These are phyloP conservation scores for Phlyctochytrium bullatum DNA, from an alignment of 192 early-diverging fungal species.

Conservation along the genomic window DNA sequence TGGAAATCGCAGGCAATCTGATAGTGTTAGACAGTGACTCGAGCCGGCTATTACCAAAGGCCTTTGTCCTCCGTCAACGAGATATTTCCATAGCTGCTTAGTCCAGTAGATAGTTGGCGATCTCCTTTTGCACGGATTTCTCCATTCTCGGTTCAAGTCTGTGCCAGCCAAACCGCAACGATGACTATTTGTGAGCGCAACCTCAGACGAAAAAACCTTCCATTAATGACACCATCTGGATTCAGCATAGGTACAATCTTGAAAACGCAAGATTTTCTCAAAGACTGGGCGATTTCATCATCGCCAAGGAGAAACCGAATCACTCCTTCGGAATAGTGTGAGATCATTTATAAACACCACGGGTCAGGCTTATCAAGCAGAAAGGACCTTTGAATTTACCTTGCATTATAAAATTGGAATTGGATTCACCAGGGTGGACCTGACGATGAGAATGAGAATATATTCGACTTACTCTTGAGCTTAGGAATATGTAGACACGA, in stretches of 20 bases:
- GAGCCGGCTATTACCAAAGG: constrained; percentile 24
- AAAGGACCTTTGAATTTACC: constrained; percentile 10
- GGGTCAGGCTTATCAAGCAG: too few relatives aligned
- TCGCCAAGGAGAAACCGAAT: constrained; percentile 43
- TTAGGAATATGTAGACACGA: constrained; percentile 45
- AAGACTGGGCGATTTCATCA: constrained; percentile 29
- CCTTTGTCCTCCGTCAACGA: constrained; percentile 29
- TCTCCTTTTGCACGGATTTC: constrained; percentile 23
- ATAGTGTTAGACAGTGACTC: neutral
- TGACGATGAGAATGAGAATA: neutral
- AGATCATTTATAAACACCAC: neutral
- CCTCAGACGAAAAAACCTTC: constrained; percentile 16
- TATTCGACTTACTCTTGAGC: constrained; percentile 31
- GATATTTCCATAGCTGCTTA: constrained; percentile 41
- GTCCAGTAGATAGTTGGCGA: constrained; percentile 49
- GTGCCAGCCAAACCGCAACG: constrained; percentile 49
- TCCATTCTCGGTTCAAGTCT: constrained; percentile 55
- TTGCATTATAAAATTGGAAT: constrained; percentile 52
- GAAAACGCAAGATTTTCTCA: constrained; percentile 45
- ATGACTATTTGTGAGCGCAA: constrained; percentile 21
- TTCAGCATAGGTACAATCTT: constrained; percentile 59
- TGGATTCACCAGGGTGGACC: constrained; percentile 58
- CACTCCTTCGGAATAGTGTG: constrained; percentile 20
- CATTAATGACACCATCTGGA: constrained; percentile 54
- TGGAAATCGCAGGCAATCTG: constrained; percentile 53